Conservation (phyloP, 129 eudicot genomes). For the Escallonia rubra region DNA sequence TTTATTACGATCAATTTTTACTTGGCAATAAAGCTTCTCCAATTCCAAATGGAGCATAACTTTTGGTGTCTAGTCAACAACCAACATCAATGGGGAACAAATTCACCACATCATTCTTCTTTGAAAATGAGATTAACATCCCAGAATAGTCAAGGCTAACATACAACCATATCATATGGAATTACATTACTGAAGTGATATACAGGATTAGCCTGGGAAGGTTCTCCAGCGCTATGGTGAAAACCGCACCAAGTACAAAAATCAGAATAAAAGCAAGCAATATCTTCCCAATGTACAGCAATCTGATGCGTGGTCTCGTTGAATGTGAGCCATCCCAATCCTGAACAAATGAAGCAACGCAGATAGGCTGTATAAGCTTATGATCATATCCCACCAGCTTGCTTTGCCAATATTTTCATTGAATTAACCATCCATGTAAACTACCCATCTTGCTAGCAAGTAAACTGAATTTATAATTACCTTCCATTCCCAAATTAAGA, state of each 20-base stretch:
- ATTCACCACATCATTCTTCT: no score
- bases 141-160: not conserved
- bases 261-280: conserved; percentile 55
- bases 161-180: not conserved
- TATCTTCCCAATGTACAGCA: conserved; percentile 56
- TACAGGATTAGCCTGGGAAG: conserved; percentile 54
- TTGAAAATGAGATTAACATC: no score
- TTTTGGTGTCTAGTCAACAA: no score
- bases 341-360: conserved; percentile 27
- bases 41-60: no score
- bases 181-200: conserved; percentile 43
- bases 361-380: not conserved
- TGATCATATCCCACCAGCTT: not conserved
- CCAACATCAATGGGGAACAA: no score
- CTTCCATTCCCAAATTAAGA: not conserved
- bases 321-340: conserved; percentile 28
- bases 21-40: no score
- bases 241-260: conserved; percentile 54
- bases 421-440: not conserved
- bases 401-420: not conserved
- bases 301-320: conserved; percentile 26
- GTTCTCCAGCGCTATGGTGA: conserved; percentile 70
- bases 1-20: no score
- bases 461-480: no score
- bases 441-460: no score